Conservation (phyloP, 2,329 filamentous ascomycete genomes). For the Periconia sp. region DNA sequence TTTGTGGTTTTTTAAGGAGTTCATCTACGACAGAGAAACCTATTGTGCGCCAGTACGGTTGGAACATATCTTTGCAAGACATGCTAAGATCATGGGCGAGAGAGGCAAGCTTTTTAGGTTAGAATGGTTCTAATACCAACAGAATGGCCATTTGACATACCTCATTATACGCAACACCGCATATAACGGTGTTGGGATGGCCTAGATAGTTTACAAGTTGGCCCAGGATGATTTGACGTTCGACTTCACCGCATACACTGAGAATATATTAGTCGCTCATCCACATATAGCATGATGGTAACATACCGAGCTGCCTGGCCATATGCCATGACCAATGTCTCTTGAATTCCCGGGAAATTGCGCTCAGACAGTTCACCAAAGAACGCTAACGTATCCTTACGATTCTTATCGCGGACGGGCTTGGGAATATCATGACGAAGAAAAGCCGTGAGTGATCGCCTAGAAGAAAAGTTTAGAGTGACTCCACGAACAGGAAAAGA, state of each 20-base stretch:
- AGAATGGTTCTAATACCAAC: background rate
- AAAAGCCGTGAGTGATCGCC: conserved; percentile 67
- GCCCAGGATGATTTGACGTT: conserved; percentile 82
- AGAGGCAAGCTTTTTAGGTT: conserved; percentile 59
- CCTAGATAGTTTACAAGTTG: conserved; percentile 86
- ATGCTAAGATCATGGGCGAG: conserved; percentile 67
- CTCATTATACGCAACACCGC: conserved; percentile 81
- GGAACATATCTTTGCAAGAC: conserved; percentile 70
- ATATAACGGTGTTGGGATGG: conserved; percentile 76
- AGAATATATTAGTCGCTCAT: conserved; percentile 7
- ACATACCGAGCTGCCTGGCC: conserved; percentile 74
- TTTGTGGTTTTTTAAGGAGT: conserved; percentile 76
- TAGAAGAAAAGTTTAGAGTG: conserved; percentile 33
- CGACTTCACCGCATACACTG: conserved; percentile 73
- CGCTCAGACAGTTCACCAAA: conserved; percentile 73
- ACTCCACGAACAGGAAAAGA: background rate
- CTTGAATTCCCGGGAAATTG: conserved; percentile 67
- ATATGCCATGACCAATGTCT: conserved; percentile 84
- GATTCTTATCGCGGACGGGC: conserved; percentile 62
- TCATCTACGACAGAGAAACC: conserved; percentile 83
- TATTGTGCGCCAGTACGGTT: conserved; percentile 85
- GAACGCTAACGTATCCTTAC: conserved; percentile 68
- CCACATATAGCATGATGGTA: background rate
- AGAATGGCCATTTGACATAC: conserved; percentile 39
- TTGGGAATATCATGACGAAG: conserved; percentile 54